Evolutionary conservation across 441 rosid species (phyloP), one percentile per base, ranked within the genome.

Genomic region (Pelargonium citronellum): DNA sequence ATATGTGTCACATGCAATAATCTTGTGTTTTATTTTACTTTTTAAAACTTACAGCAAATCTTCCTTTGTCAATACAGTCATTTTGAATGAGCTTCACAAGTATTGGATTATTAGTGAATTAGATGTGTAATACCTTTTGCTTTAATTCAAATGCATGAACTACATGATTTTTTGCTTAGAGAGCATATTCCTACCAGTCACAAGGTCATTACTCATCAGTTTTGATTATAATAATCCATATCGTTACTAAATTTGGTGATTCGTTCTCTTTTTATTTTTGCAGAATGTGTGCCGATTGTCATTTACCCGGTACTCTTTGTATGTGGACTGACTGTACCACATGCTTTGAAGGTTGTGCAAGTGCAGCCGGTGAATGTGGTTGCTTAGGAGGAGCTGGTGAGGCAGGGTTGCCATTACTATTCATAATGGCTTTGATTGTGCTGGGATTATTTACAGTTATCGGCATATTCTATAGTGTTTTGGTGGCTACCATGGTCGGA

Each of bases 291-390:
- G 90, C 98, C 7, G 99, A 95, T 81, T 95, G 99, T 75, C 99
- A 95, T 84, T 83, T 95, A 71, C 98, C 99, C 4, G 98, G 99
- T 44, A 95, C 99, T n/a, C 86, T 95, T 63, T 95, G 99, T 70
- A 87, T 95, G 94, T 95, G 99, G 98, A 92, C 96, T 27, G 99
- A 95, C 84, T 95, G 99, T 75, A 92, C 99, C 5, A 86, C 99
- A 49, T 92, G 99, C 85, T 89, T 89, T 58, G 99, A 95, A 83
- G 84, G 95, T 70, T 92, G 98, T 80, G 97, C 98, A 58, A 89
- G 98, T 78, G 82, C 98, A 67, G 91, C 90, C 4, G 76, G 94
- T 73, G 99, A 95, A 83, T 95, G 98, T 69, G 96, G 99, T 79
- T 95, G 99, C 84, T 79, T 95, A 78, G 95, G 96, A 71, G 98